These are phyloP conservation scores for Eucalyptus tenuipes DNA, from an alignment of 345 rosid genomes.

Conservation along the genomic window DNA sequence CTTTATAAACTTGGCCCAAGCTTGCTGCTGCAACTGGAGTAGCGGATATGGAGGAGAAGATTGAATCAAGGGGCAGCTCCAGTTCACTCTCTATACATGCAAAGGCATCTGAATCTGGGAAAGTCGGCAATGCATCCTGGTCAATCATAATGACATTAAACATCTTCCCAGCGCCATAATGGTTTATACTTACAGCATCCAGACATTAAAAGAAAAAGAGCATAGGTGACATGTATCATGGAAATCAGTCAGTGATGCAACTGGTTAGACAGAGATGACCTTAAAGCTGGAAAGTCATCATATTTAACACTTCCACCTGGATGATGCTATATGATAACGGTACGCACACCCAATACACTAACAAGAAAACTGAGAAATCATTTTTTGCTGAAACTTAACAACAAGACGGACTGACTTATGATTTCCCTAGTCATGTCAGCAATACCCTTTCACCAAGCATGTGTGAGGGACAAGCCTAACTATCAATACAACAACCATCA, in stretches of 20 bases:
- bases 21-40: constrained; percentile 96
- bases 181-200: not conserved
- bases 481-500: not conserved
- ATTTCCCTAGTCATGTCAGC: not conserved
- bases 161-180: not conserved
- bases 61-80: constrained; percentile 54
- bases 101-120: constrained; percentile 88
- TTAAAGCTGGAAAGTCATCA: not conserved
- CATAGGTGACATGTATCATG: not conserved
- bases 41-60: constrained; percentile 59
- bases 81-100: constrained; percentile 80
- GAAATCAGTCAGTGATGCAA: not conserved
- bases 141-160: not conserved
- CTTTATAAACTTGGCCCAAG: constrained; percentile 96
- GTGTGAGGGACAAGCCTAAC: not conserved
- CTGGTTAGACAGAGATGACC: not conserved
- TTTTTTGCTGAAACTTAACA: not conserved
- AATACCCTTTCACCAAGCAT: not conserved
- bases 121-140: constrained; percentile 90
- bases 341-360: not conserved
- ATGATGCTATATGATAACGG: not conserved
- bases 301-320: not conserved
- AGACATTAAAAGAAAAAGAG: not conserved
- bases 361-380: not conserved
- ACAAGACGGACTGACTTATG: not conserved